These are phyloP conservation scores for Exutisphaerella laricina DNA, from an alignment of 2,329 filamentous ascomycete genomes.

Conservation along the genomic window DNA sequence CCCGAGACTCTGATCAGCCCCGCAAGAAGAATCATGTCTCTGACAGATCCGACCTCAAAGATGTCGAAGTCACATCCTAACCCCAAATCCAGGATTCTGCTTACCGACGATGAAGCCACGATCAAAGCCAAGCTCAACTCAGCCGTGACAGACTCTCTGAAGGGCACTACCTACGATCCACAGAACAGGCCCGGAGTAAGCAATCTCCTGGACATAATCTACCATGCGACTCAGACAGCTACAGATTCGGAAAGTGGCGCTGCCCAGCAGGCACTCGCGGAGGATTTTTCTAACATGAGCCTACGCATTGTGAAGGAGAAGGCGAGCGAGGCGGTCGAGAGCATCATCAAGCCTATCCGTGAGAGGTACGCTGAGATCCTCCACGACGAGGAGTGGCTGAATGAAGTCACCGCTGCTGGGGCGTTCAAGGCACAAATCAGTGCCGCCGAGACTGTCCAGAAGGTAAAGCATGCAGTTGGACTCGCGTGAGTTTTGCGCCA, in stretches of 20 bases:
- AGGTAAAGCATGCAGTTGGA: constrained; percentile 42
- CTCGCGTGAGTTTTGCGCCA: too few relatives aligned
- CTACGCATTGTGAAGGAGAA: constrained; percentile 59
- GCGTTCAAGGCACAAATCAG: constrained; percentile 56
- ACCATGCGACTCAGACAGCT: constrained; percentile 43
- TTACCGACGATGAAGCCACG: constrained; percentile 62
- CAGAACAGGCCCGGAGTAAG: constrained; percentile 69
- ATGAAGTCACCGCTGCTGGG: constrained; percentile 51
- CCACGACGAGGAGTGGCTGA: constrained; percentile 48
- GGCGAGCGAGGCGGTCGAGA: constrained; percentile 55
- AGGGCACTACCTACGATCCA: constrained; percentile 67
- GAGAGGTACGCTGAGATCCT: constrained; percentile 53
- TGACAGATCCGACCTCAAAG: constrained; percentile 69
- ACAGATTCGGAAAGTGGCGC: constrained; percentile 7
- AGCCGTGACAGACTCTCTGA: constrained; percentile 70
- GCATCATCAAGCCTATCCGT: constrained; percentile 51
- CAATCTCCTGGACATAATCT: constrained; percentile 78
- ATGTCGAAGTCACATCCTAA: constrained; percentile 89
- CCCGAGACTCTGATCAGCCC: constrained; percentile 74
- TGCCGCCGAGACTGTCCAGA: constrained; percentile 49
- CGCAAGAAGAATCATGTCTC: constrained; percentile 81
- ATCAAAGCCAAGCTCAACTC: constrained; percentile 65
- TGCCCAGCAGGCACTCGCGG: constrained; percentile 44
- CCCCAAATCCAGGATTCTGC: constrained; percentile 69
- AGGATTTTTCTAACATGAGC: constrained; percentile 40